phyloP scores from a whole-genome alignment of 1,139 yeast genomes.

The Candida sanyaensis region DNA sequence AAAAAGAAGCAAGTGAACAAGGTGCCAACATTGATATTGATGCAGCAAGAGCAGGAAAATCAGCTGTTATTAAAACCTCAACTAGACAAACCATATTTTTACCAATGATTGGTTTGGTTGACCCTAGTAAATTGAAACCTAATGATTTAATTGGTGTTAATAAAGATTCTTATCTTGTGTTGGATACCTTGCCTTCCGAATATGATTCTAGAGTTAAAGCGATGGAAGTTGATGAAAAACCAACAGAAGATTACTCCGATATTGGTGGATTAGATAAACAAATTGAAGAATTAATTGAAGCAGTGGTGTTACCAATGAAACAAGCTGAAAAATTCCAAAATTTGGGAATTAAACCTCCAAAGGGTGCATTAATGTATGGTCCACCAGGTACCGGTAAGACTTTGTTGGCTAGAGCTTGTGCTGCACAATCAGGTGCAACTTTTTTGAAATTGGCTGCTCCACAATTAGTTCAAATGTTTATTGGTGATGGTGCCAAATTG shows the following conservation, averaged over 20 bases:
- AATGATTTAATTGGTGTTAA: slow-evolving; percentile 97
- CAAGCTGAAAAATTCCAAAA: slow-evolving; percentile 95
- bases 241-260: slow-evolving; percentile 94
- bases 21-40: slow-evolving; percentile 96
- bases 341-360: slow-evolving; percentile 94
- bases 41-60: slow-evolving; percentile 90
- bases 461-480: slow-evolving; percentile 97
- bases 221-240: slow-evolving; percentile 99
- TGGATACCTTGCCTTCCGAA: slow-evolving; percentile 95
- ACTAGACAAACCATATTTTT: slow-evolving; percentile 96
- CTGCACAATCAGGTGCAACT: slow-evolving; percentile 99
- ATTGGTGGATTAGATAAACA: slow-evolving; percentile 98
- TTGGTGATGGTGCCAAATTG: slow-evolving; percentile 98
- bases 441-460: slow-evolving; percentile 97
- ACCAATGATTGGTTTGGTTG: slow-evolving; percentile 95
- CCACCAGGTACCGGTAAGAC: slow-evolving; percentile 99
- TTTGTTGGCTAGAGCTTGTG: slow-evolving; percentile 95
- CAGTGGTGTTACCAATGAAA: slow-evolving; percentile 97
- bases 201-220: slow-evolving; percentile 98
- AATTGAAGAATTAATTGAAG: slow-evolving; percentile 96
- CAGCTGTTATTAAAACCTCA: slow-evolving; percentile 96
- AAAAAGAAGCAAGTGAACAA: slow-evolving; percentile 84
- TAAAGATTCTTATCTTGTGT: slow-evolving; percentile 89
- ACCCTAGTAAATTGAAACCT: slow-evolving; percentile 84
- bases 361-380: slow-evolving; percentile 98